Evolutionary conservation across 2,329 filamentous ascomycete genomes (phyloP).

Genomic region (Raffaelea deltoideospora): DNA sequence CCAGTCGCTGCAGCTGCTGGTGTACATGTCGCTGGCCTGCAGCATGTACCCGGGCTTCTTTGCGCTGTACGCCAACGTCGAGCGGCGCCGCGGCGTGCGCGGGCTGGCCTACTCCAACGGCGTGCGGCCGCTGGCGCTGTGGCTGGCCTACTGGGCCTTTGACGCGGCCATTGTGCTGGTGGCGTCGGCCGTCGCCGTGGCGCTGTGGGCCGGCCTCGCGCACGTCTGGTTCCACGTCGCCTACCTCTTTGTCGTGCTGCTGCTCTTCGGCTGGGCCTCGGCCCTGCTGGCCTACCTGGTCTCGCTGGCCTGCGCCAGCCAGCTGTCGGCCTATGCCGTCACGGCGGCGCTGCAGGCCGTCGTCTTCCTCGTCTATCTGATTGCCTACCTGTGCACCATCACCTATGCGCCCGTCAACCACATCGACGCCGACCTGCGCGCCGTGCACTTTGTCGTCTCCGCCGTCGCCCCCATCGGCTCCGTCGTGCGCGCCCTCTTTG

Average conservation of each 20-base stretch:
- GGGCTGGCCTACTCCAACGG: slow-evolving; percentile 86
- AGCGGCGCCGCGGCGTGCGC: slow-evolving; percentile 64
- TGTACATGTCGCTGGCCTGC: slow-evolving; percentile 71
- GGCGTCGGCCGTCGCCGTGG: slow-evolving; percentile 49
- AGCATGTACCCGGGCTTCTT: slow-evolving; percentile 75
- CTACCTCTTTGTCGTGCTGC: slow-evolving; percentile 69
- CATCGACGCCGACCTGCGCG: slow-evolving; percentile 50
- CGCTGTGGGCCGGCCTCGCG: slow-evolving; percentile 52
- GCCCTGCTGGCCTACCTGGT: slow-evolving; percentile 66
- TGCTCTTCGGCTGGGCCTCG: slow-evolving; percentile 66
- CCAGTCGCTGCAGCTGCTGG: slow-evolving; percentile 60
- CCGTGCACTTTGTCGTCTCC: slow-evolving; percentile 63
- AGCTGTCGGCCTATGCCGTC: slow-evolving; percentile 73
- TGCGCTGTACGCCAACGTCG: slow-evolving; percentile 73
- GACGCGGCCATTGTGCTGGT: slow-evolving; percentile 62
- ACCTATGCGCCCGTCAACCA: slow-evolving; percentile 58
- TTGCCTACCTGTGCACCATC: slow-evolving; percentile 55
- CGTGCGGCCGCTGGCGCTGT: slow-evolving; percentile 65
- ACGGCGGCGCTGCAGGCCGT: slow-evolving; percentile 62
- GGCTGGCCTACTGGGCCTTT: slow-evolving; percentile 69
- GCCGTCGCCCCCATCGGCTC: slow-evolving; percentile 64
- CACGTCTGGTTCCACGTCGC: slow-evolving; percentile 61
- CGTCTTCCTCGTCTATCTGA: slow-evolving; percentile 55
- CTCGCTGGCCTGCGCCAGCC: slow-evolving; percentile 64
- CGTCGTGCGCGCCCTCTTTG: slow-evolving; percentile 56